A percentile compares a stretch with the other conserved stretches of the same genome.
Evolutionary conservation across 2,329 filamentous ascomycete genomes (phyloP).

Genomic region (Botryotinia globosa): DNA sequence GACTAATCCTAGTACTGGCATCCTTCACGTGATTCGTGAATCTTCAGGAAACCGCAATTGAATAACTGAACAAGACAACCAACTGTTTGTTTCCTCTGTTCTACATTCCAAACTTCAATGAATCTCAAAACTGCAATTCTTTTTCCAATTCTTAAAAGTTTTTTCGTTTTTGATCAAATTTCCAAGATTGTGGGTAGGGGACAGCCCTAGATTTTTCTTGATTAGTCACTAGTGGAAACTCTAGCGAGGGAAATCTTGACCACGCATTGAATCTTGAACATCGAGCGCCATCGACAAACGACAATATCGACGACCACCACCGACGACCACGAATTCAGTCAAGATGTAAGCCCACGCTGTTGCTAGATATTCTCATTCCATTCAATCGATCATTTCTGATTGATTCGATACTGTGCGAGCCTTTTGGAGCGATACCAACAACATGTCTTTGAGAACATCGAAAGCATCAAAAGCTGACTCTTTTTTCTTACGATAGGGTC

Average conservation of each 20-base stretch:
- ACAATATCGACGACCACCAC: slow-evolving; percentile 36
- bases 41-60: neutral
- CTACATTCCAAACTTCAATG: neutral
- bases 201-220: slow-evolving; percentile 1
- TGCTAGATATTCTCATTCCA: slow-evolving; percentile 10
- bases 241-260: slow-evolving; percentile 1
- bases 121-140: neutral
- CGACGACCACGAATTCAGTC: slow-evolving; percentile 36
- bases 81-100: neutral
- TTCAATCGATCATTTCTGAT: slow-evolving; percentile 19
- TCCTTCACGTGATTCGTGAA: neutral
- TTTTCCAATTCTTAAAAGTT: neutral
- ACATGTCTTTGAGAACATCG: slow-evolving; percentile 21
- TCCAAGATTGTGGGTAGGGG: neutral
- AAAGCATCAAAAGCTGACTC: slow-evolving; percentile 30
- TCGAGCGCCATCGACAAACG: slow-evolving; percentile 27
- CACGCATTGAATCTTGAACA: slow-evolving; percentile 1
- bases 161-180: neutral
- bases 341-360: slow-evolving; percentile 36
- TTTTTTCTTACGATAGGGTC: slow-evolving; percentile 65
- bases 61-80: neutral
- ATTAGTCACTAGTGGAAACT: slow-evolving; percentile 1
- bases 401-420: neutral
- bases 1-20: neutral
- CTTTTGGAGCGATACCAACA: slow-evolving; percentile 1